Evolutionary conservation across 2,329 filamentous ascomycete genomes (phyloP).

Genomic region (Apiospora hydei): DNA sequence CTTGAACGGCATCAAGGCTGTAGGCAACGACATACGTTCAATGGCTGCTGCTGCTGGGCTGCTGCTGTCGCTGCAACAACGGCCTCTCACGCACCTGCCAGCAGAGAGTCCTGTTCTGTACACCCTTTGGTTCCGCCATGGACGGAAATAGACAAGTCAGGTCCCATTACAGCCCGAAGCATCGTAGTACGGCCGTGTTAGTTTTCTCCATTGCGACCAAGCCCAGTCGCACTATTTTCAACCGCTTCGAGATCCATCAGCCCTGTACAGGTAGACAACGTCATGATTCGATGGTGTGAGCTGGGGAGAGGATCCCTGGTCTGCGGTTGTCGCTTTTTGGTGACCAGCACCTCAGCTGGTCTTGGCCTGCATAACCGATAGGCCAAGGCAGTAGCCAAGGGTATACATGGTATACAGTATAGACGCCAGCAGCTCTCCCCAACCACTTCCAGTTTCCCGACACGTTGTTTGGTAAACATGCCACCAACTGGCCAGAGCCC

Average conservation of each 20-base stretch:
- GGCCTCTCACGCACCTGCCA: background rate
- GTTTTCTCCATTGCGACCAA: background rate
- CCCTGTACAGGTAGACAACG: background rate
- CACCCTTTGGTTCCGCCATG: background rate
- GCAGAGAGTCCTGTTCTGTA: background rate
- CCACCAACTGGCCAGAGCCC: constrained; percentile 5
- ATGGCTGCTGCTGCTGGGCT: background rate
- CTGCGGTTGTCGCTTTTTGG: background rate
- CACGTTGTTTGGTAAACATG: constrained; percentile 21
- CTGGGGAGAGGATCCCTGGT: background rate
- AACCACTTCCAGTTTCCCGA: constrained; percentile 7
- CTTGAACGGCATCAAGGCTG: background rate
- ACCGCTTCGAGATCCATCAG: constrained; percentile 15
- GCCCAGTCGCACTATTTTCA: background rate
- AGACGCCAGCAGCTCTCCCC: constrained; percentile 1
- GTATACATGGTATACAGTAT: background rate
- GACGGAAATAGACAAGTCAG: background rate
- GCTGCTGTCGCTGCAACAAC: background rate
- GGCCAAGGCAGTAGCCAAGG: constrained; percentile 24
- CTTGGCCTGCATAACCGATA: constrained; percentile 36
- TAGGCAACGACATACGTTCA: background rate
- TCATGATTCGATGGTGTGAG: background rate
- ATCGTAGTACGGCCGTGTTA: background rate
- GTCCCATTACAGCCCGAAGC: background rate
- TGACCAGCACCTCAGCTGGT: constrained; percentile 26